Base-by-base conservation (phyloP, 228 moss, liverwort and hornwort species). In the Sphagnum fallax region DNA sequence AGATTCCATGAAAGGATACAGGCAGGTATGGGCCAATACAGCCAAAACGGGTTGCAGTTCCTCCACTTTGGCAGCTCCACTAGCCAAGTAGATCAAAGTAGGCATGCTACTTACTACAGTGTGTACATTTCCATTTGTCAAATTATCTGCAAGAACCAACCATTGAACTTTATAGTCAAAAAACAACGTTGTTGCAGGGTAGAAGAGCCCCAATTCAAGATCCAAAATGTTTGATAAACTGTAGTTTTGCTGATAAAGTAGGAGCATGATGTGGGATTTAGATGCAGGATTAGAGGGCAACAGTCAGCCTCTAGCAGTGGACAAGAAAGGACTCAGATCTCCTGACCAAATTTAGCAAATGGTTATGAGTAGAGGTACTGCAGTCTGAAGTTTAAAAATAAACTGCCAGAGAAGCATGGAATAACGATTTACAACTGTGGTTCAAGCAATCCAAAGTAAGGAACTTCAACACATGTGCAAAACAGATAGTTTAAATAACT, bases 61-160 rank as follows among this genome's bases (percentile, higher is more conserved):
- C 81, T 98, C 97, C 66, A 93, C 85, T 73, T 87, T 90, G 65
- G 93, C 93, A 53, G 82, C 84, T 10, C 97, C 97, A 78, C 81
- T 85, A 16, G 80, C 69, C 66, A 98, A 81, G 70, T 83, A 81
- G 76, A 98, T 72, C 76, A 98, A 76, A 53, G 93, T 93, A 59
- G 97, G 91, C 72, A 82, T 90, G 70, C 82, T 84, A 72, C 97
- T 98, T 49, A 78, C 78, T 0, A 87, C 70, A 13, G 85, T 90
- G 70, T 98, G 97, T 85, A 89, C 92, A 77, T 98, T 97, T 59
- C 90, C 90, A 69, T 91, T 89, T 51, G 97, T 91, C 76, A 98
- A 70, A 68, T 82, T 65, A 74, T 75, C 87, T 85, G 79, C 57
- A 18, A 75, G 8, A 66, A n/a, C 55, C 8, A 63, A 51, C 50